Base-by-base conservation (phyloP, 1,139 yeast species). In the Scheffersomyces quercinus region DNA sequence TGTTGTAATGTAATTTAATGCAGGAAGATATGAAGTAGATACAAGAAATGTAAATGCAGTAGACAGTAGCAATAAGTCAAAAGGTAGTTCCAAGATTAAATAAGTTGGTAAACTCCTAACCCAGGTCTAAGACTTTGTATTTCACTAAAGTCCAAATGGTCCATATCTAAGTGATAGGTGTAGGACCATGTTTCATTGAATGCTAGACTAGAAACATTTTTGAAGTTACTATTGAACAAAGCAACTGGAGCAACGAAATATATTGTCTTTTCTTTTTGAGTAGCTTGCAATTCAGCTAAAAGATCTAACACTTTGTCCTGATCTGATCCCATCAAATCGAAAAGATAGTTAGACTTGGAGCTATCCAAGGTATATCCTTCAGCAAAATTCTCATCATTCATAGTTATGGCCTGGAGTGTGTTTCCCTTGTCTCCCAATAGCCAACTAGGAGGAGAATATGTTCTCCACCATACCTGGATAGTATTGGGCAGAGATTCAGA, bases 371-470 rank as follows among this genome's bases (percentile, higher is more conserved):
- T 52, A 7, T 46, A 48, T 4, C 29, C 16, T 10, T 32, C 36
- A 12, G 28, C 35, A 13, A 47, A 39, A 16, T 33, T 14, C 5
- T 47, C 57, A 9, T 56, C 56, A 10, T 52, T 53, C n/a, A 61
- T 40, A 1, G 56, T 40, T 1, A 62, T 40, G 37, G 60, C 57
- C 39, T 59, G 58, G 5, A 54, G 42, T 0, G 56, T 42, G 24
- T 52, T 43, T 0, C 51, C 35, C 0, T 39, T 34, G 40, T 69
- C 70, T 3, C 85, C 88, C 38, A 88, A 66, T 45, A 91, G 59
- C 96, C 97, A 91, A 3, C 88, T 77, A 0, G 99, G 98, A 0
- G 98, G 98, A 1, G 90, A 78, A 57, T 91, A 93, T 0, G 97
- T 89, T 59, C 91, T 83, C 97, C 98, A 93, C 93, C 96, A 93